Base-by-base conservation (phyloP, 2,329 filamentous ascomycete species). In the Claviceps spartinae region DNA sequence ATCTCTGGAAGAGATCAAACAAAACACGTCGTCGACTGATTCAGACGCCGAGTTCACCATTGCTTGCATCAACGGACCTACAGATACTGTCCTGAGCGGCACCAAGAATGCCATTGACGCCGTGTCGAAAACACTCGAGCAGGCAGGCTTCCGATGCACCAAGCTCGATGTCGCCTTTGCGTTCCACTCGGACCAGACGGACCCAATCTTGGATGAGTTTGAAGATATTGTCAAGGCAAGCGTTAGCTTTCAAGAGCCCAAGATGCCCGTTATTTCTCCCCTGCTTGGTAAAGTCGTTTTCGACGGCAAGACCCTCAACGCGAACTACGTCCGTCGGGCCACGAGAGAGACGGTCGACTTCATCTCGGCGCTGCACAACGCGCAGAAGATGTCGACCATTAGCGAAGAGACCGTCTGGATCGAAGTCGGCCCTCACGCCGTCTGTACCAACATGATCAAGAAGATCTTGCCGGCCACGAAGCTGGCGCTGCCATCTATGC, bases 261-360 rank as follows among this genome's bases (percentile, higher is more conserved):
- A 14, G 3, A 24, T 59, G 5, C 56, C 56, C 3, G 37, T 59
- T 7, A 42, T 59, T 13, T 59, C 56, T 9, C 20, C 77, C 75
- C 67, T 84, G 3, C 72, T 76, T 5, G 75, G 74, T 9, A 52
- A 51, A 18, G 69, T 73, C 26, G 69, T 80, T 48, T 71, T 80
- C 36, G 70, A 71, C 41, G 50, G 24, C 7, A 44, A 45, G 13
- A 73, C 76, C 43, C 69, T 64, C 51, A 55, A 60, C 0, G 69
- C 85, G 0, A 44, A 22, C 1, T 86, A 86, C 62, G 69, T 86
- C 20, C 67, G 72, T 36, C 73, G 74, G 38, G 76, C 80, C 51
- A 76, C 77, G 13, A 74, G 83, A 2, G 75, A 86, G 59, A 69
- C 81, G 0, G 83, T 87, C 54, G 73, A 85, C 63, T 85, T 87